Evolutionary conservation across 2,329 filamentous ascomycete species (phyloP).

Genomic region (Pseudogymnoascus sp.): DNA sequence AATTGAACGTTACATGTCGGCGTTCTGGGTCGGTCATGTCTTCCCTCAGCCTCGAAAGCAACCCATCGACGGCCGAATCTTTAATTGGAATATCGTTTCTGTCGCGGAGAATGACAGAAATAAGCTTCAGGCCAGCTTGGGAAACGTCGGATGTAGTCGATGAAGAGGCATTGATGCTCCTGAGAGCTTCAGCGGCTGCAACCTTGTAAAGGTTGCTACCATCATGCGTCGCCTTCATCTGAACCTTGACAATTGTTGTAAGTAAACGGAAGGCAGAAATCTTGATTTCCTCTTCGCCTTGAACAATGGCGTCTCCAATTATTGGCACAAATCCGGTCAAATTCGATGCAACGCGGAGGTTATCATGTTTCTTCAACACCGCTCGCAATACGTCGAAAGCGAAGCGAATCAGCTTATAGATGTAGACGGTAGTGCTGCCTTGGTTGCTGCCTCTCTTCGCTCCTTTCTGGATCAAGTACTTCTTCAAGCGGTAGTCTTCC

Average conservation of each 20-base stretch:
- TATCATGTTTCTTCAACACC: conserved; percentile 77
- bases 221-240: conserved; percentile 59
- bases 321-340: conserved; percentile 80
- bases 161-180: conserved; percentile 65
- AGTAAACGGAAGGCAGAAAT: conserved; percentile 80
- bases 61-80: conserved; percentile 71
- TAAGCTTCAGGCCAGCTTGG: conserved; percentile 80
- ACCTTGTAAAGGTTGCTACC: conserved; percentile 58
- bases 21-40: conserved; percentile 89
- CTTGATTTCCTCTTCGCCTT: conserved; percentile 86
- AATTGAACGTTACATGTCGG: conserved; percentile 90
- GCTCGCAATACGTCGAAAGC: conserved; percentile 78
- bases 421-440: conserved; percentile 66
- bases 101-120: conserved; percentile 78
- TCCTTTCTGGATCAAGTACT: conserved; percentile 73
- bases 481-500: conserved; percentile 53
- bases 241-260: conserved; percentile 75
- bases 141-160: conserved; percentile 76
- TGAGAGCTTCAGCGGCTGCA: conserved; percentile 77
- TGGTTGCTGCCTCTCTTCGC: conserved; percentile 66
- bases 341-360: conserved; percentile 69
- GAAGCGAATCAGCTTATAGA: conserved; percentile 82
- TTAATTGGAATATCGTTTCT: conserved; percentile 66
- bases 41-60: conserved; percentile 73
- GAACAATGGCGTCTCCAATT: conserved; percentile 76